Conservation (phyloP, 495 filamentous ascomycete species). For the Hypoxylon trugodes region DNA sequence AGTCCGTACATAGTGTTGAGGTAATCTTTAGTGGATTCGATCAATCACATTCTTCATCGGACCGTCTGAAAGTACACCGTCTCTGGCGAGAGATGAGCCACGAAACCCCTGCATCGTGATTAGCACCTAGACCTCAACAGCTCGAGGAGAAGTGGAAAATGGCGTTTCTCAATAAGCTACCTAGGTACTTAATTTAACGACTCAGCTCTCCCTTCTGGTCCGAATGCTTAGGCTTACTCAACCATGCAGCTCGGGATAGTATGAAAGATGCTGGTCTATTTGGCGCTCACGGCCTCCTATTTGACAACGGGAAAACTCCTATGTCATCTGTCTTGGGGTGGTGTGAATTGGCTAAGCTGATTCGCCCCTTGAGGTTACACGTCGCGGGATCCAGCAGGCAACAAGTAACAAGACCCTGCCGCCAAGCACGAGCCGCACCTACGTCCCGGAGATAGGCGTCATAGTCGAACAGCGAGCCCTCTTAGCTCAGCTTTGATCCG, state of each 20-base stretch:
- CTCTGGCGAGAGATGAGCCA: constrained; percentile 8
- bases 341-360: not conserved
- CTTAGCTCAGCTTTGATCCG: constrained; percentile 17
- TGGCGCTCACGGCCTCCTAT: not conserved
- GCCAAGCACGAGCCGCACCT: constrained; percentile 22
- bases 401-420: constrained; percentile 7
- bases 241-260: not conserved
- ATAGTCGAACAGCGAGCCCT: constrained; percentile 13
- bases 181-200: constrained; percentile 5
- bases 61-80: constrained; percentile 14
- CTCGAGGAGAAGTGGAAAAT: too few species aligned
- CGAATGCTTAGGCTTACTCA: not conserved
- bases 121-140: too few species aligned
- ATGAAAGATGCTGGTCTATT: constrained; percentile 1
- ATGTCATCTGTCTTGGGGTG: constrained; percentile 10
- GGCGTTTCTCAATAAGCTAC: too few species aligned
- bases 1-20: too few species aligned
- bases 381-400: not conserved
- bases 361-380: not conserved
- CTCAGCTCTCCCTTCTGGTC: not conserved
- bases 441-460: constrained; percentile 22
- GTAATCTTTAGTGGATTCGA: constrained; percentile 18
- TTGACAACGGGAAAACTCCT: not conserved
- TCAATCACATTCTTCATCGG: constrained; percentile 24
- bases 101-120: too few species aligned